These are phyloP conservation scores for Solanum phureja DNA, from an alignment of 257 asterid genomes.

Conservation along the genomic window DNA sequence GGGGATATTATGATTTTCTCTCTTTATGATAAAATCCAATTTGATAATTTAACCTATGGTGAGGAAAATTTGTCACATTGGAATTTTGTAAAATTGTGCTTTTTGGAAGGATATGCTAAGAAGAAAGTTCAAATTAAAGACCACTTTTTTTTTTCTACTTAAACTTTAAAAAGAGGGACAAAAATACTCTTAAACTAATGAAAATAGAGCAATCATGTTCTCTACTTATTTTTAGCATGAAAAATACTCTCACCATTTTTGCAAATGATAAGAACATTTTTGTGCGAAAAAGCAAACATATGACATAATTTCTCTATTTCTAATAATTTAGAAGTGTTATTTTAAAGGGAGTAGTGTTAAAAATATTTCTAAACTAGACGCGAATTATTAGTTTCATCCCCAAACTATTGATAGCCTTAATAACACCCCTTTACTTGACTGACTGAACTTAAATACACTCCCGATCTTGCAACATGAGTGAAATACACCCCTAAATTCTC, in stretches of 20 bases:
- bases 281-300: background rate
- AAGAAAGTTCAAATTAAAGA: background rate
- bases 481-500: too few species aligned
- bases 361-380: too few species aligned
- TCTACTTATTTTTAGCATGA: background rate
- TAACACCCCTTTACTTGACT: too few species aligned
- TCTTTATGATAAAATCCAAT: background rate
- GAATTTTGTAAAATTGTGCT: conserved; percentile 8
- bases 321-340: background rate
- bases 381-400: too few species aligned
- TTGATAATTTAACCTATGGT: background rate
- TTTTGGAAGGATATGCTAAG: conserved; percentile 19
- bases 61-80: background rate
- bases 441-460: too few species aligned
- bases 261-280: background rate
- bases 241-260: background rate
- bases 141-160: background rate
- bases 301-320: background rate
- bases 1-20: too few species aligned
- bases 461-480: too few species aligned
- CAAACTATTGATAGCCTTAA: too few species aligned
- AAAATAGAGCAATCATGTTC: background rate
- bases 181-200: background rate
- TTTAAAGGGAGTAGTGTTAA: background rate
- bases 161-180: background rate